Evolutionary conservation across 495 filamentous ascomycete species (phyloP).

Genomic region (Glarea lozoyensis): DNA sequence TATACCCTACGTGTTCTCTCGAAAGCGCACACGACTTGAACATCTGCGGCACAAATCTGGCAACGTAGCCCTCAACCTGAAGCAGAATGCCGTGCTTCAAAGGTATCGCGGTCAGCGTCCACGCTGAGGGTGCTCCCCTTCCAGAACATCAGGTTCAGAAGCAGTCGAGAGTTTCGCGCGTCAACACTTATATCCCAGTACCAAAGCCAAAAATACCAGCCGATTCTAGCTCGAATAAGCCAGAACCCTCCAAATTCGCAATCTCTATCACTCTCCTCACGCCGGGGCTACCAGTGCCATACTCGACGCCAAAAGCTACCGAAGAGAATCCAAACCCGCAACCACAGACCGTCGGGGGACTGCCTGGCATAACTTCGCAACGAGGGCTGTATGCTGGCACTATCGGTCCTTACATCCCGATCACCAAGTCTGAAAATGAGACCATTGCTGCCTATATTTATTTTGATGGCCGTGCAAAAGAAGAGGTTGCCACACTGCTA

Average conservation of each 20-base stretch:
- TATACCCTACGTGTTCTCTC: too few species aligned
- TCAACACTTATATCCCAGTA: conserved; percentile 94
- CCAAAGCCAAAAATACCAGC: conserved; percentile 72
- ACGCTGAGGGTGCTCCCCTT: conserved; percentile 80
- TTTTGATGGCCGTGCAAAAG: conserved; percentile 91
- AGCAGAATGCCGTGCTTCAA: conserved; percentile 90
- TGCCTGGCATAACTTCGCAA: conserved; percentile 11
- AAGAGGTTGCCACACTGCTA: conserved; percentile 92
- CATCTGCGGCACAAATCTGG: conserved; percentile 12
- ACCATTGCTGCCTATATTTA: conserved; percentile 98
- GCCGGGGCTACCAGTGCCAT: conserved; percentile 77
- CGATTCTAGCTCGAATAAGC: conserved; percentile 55
- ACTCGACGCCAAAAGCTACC: conserved; percentile 73
- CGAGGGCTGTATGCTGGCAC: conserved; percentile 32
- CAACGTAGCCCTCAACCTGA: too few species aligned
- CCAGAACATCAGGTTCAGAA: conserved; percentile 92
- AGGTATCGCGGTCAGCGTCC: conserved; percentile 92
- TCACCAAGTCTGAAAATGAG: conserved; percentile 85
- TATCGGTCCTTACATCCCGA: conserved; percentile 78
- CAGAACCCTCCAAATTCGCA: conserved; percentile 89
- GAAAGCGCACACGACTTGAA: conserved; percentile 17
- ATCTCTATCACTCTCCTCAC: conserved; percentile 94
- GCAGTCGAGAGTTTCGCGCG: conserved; percentile 80
- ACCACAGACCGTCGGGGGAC: conserved; percentile 62
- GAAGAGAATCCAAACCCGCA: conserved; percentile 62